Conservation (phyloP, 192 early-diverging fungal genomes). For the Coemansia brasiliensis region DNA sequence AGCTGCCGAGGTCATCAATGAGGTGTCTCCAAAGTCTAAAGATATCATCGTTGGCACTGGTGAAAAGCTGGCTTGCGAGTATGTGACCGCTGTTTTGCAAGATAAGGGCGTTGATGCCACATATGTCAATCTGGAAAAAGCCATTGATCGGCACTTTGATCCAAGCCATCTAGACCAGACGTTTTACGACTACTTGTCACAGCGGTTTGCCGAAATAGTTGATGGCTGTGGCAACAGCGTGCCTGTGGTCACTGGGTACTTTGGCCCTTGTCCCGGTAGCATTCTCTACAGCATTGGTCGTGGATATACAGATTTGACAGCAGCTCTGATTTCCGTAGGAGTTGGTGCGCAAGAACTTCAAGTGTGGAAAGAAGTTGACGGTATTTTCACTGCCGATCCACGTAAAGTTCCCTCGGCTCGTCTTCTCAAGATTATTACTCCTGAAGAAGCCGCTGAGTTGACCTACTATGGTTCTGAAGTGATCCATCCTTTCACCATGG, state of each 20-base stretch:
- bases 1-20: conserved; percentile 94
- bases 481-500: conserved; percentile 99
- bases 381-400: conserved; percentile 98
- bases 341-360: conserved; percentile 88
- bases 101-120: conserved; percentile 76
- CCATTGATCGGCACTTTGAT: conserved; percentile 81
- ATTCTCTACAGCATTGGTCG: conserved; percentile 90
- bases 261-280: conserved; percentile 95
- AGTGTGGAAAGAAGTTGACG: conserved; percentile 99
- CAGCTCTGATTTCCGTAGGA: conserved; percentile 91
- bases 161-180: conserved; percentile 78
- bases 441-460: conserved; percentile 96
- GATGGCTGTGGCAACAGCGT: conserved; percentile 65
- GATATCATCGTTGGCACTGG: conserved; percentile 94
- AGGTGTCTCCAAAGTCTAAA: conserved; percentile 92
- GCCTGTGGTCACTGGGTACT: conserved; percentile 94
- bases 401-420: conserved; percentile 88
- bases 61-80: conserved; percentile 90
- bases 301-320: conserved; percentile 97
- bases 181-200: conserved; percentile 94
- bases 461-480: conserved; percentile 96
- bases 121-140: conserved; percentile 86
- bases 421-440: conserved; percentile 88
- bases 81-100: conserved; percentile 81
- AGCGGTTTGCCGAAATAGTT: conserved; percentile 63